Evolutionary conservation across 768 basidiomycete genomes (phyloP).

Genomic region (Mrakia frigida): DNA sequence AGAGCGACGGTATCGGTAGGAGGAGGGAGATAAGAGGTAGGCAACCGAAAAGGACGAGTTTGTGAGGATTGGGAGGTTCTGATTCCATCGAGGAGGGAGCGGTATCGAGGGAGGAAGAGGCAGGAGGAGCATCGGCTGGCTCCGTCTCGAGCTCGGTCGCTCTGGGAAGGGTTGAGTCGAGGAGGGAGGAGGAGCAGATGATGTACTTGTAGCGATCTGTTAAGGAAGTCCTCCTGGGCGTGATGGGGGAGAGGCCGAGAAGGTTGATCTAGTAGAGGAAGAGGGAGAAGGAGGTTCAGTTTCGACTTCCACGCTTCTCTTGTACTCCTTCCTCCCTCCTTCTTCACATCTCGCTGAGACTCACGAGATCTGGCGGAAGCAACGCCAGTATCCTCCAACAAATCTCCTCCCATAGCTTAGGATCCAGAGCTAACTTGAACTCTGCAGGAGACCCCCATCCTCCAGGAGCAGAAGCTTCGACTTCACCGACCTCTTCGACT

Average conservation of each 20-base stretch:
- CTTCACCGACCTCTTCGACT: background rate
- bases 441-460: background rate
- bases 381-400: background rate
- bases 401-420: background rate
- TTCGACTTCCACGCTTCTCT: background rate
- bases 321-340: background rate
- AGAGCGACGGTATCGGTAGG: slow-evolving; percentile 3
- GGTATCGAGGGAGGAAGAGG: background rate
- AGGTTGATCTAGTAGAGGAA: background rate
- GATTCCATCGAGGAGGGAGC: background rate
- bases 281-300: background rate
- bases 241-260: background rate
- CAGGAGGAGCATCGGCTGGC: background rate
- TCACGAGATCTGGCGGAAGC: slow-evolving; percentile 6
- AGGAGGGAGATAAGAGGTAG: background rate
- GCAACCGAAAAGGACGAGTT: background rate
- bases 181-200: slow-evolving; percentile 22
- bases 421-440: background rate
- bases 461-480: background rate
- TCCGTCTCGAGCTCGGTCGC: slow-evolving; percentile 9
- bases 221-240: background rate
- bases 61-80: background rate
- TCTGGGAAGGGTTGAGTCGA: slow-evolving; percentile 17
- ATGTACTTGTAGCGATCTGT: background rate
- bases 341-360: background rate